These are phyloP conservation scores for Parasarocladium wereldwijsianum DNA, from an alignment of 2,329 filamentous ascomycete genomes.

Conservation along the genomic window DNA sequence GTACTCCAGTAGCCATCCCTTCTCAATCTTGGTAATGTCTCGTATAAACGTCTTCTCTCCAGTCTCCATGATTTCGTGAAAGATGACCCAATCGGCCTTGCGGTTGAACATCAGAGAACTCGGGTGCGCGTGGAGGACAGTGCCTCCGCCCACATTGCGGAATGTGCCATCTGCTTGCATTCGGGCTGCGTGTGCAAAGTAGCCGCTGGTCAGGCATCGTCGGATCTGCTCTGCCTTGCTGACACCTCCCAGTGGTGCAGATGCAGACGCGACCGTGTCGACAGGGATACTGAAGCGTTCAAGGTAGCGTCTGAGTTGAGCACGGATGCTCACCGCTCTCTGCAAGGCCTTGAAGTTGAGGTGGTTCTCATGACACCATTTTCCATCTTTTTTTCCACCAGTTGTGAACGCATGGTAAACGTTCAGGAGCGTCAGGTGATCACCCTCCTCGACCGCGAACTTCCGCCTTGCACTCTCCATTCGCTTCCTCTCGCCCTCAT, in stretches of 20 bases:
- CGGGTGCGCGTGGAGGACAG: conserved; percentile 73
- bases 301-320: conserved; percentile 74
- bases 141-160: conserved; percentile 66
- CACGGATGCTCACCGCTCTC: conserved; percentile 71
- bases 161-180: conserved; percentile 93
- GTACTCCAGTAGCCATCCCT: conserved; percentile 82
- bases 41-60: conserved; percentile 78
- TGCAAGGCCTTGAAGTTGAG: conserved; percentile 77
- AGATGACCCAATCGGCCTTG: conserved; percentile 93
- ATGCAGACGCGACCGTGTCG: conserved; percentile 20
- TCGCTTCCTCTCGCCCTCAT: conserved; percentile 61
- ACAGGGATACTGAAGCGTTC: conserved; percentile 67
- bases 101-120: conserved; percentile 91
- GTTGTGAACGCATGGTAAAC: conserved; percentile 83
- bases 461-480: conserved; percentile 62
- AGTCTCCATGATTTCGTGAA: conserved; percentile 85
- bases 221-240: conserved; percentile 57
- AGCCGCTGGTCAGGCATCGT: conserved; percentile 75
- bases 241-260: no score
- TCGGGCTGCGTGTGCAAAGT: conserved; percentile 82
- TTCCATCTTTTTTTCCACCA: conserved; percentile 65
- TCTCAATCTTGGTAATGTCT: conserved; percentile 87
- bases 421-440: conserved; percentile 84
- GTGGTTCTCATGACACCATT: conserved; percentile 76
- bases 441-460: conserved; percentile 86